phyloP scores from a whole-genome alignment of 495 filamentous ascomycete species.

The Neurospora hispaniola region DNA sequence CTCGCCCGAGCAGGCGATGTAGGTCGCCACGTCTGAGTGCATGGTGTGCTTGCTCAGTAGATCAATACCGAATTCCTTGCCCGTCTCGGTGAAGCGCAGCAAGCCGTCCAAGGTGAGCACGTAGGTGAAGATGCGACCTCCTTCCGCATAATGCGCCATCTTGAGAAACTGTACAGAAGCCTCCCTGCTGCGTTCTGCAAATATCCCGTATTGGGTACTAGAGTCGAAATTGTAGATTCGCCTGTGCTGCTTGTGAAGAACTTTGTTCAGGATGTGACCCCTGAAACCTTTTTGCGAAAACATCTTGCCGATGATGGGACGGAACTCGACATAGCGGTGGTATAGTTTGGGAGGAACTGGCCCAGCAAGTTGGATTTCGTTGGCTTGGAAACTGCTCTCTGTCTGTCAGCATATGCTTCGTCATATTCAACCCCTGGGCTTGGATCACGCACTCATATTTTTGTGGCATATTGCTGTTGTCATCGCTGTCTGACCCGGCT shows the following conservation, averaged over 20 bases:
- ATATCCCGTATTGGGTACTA: conserved; percentile 53
- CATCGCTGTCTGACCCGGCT: conserved; percentile 37
- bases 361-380: conserved; percentile 77
- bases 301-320: conserved; percentile 80
- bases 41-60: conserved; percentile 88
- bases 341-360: conserved; percentile 71
- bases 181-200: conserved; percentile 42
- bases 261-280: conserved; percentile 69
- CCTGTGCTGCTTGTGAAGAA: conserved; percentile 79
- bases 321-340: conserved; percentile 87
- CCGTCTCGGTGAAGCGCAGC: conserved; percentile 86
- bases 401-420: conserved; percentile 1
- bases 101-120: conserved; percentile 79
- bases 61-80: conserved; percentile 89
- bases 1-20: conserved; percentile 85
- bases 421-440: neutral
- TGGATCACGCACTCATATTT: conserved; percentile 56
- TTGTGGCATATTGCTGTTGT: conserved; percentile 38
- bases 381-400: conserved; percentile 70
- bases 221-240: conserved; percentile 82
- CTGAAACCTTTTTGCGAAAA: conserved; percentile 67
- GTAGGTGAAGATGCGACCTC: conserved; percentile 82
- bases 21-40: conserved; percentile 82
- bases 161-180: conserved; percentile 72
- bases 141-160: conserved; percentile 75